A percentile compares a stretch with the other conserved stretches of the same genome.
Evolutionary conservation across 768 basidiomycete genomes (phyloP).

Genomic region (Suillus paluster): DNA sequence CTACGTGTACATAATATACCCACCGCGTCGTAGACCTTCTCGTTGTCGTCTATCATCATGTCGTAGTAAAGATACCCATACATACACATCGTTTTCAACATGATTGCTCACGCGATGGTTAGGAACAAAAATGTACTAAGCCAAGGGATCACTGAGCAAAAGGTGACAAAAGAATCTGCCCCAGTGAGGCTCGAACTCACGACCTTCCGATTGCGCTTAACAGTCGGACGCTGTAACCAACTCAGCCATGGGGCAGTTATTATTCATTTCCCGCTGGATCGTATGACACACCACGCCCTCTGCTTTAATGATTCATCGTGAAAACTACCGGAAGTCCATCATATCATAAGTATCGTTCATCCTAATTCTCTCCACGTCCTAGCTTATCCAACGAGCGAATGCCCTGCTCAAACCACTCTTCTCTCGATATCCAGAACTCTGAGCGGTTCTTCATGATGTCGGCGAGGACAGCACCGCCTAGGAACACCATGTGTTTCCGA

Average conservation of each 20-base stretch:
- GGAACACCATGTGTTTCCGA: constrained; percentile 99
- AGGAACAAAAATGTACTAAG: too few species aligned
- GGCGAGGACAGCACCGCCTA: constrained; percentile 96
- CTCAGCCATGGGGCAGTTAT: constrained; percentile 54
- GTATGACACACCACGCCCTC: neutral
- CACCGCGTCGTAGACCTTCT: too few species aligned
- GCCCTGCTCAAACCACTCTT: constrained; percentile 96
- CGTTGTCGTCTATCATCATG: too few species aligned
- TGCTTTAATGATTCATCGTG: neutral
- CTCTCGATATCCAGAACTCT: constrained; percentile 94
- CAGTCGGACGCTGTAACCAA: constrained; percentile 57
- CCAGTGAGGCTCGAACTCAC: constrained; percentile 59
- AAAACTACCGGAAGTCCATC: constrained; percentile 4
- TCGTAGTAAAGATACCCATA: too few species aligned
- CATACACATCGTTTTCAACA: too few species aligned
- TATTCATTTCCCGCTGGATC: neutral
- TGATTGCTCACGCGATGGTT: too few species aligned
- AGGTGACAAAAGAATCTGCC: constrained; percentile 40
- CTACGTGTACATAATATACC: too few species aligned
- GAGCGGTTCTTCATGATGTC: constrained; percentile 97
- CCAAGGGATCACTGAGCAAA: too few species aligned
- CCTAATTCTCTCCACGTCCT: constrained; percentile 60
- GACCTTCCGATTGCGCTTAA: constrained; percentile 51
- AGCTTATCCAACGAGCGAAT: constrained; percentile 83
- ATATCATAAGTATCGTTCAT: constrained; percentile 5